Evolutionary conservation across 306 rosid genomes (phyloP), one percentile per base, ranked within the genome.

Genomic region (Heteromeles arbutifolia): DNA sequence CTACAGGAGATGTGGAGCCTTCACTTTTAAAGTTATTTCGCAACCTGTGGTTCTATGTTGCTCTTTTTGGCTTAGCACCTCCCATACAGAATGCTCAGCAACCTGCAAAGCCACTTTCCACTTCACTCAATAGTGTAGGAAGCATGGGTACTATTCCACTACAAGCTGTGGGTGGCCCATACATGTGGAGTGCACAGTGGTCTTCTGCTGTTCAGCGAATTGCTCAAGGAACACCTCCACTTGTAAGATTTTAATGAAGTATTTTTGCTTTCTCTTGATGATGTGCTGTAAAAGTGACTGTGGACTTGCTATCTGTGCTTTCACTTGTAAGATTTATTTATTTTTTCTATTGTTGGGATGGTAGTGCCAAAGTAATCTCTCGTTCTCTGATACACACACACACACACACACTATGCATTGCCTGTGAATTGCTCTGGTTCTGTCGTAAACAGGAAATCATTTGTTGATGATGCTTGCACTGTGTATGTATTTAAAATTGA

Each of bases 171-270:
- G 88, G 86, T 77, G 99, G 99, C 74, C 99, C 99, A 65, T 95
- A 95, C 83, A 86, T 95, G 97, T 95, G 99, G 99, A 92, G 90
- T 82, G 34, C 69, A 34, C 89, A 85, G 77, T 95, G 99, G 97
- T 87, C 89, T 84, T 82, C 89, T 80, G 96, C 99, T 77, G 99
- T 92, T 74, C 93, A 84, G 83, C 80, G 78, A 66, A 95, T 95
- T 84, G 90, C 99, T 69, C 97, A 83, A 79, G 99, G 99, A 80
- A 95, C 99, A 77, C 99, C 99, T 85, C 96, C 99, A 73, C 96
- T 95, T 44, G 99, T 95, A 90, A 89, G 99, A 87, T 81, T 44
- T 44, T 69, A 53, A 43, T 69, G 31, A 66, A 24, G 59, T 34
- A 24, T 26, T 37, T 69, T 28, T 43, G 28, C 15, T 28, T 59